These are phyloP conservation scores for Ceratocystis papillata DNA, from an alignment of 2,329 filamentous ascomycete genomes.

Conservation along the genomic window DNA sequence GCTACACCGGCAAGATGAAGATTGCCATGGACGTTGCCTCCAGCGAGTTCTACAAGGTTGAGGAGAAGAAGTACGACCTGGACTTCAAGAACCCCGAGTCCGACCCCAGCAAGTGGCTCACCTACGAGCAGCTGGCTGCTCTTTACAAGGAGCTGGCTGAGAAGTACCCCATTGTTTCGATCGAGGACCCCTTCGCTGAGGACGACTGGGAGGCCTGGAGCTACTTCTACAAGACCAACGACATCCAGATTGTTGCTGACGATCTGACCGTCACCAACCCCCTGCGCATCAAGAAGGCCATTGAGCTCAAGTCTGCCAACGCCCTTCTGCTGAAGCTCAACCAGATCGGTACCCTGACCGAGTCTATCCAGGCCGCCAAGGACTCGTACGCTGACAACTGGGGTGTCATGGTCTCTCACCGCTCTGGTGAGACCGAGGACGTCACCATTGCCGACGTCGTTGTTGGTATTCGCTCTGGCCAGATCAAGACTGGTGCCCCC, in stretches of 20 bases:
- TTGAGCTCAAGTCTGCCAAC: slow-evolving; percentile 98
- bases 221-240: slow-evolving; percentile 99
- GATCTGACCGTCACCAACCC: slow-evolving; percentile 99
- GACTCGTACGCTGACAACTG: slow-evolving; percentile 91
- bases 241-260: slow-evolving; percentile 97
- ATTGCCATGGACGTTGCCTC: slow-evolving; percentile 99
- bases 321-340: slow-evolving; percentile 98
- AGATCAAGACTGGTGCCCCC: slow-evolving; percentile 98
- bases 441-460: slow-evolving; percentile 98
- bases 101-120: slow-evolving; percentile 94
- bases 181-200: slow-evolving; percentile 98
- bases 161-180: slow-evolving; percentile 98
- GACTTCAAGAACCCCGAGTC: slow-evolving; percentile 99
- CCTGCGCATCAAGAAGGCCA: slow-evolving; percentile 97
- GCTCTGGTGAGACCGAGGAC: slow-evolving; percentile 98
- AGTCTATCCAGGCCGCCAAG: slow-evolving; percentile 98
- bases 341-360: slow-evolving; percentile 97
- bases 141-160: slow-evolving; percentile 76
- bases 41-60: slow-evolving; percentile 97
- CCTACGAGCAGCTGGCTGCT: slow-evolving; percentile 90
- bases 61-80: slow-evolving; percentile 98
- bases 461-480: slow-evolving; percentile 87
- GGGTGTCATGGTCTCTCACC: slow-evolving; percentile 99
- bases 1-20: slow-evolving; percentile 91
- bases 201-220: slow-evolving; percentile 99